Evolutionary conservation across 1,284 basidiomycete species (phyloP).

Genomic region (Inonotus obliquus): DNA sequence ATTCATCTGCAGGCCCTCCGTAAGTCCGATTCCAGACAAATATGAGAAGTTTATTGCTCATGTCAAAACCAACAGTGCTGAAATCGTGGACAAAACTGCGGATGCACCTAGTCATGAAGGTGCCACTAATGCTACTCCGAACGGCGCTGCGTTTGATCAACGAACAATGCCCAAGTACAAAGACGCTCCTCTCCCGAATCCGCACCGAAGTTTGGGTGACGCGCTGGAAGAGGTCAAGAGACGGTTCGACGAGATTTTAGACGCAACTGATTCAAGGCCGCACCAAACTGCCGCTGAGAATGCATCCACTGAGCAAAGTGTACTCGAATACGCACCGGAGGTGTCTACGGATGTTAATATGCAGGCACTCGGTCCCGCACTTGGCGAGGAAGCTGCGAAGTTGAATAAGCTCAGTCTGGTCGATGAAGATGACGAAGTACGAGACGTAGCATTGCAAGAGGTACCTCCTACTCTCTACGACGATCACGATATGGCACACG

Average conservation of each 20-base stretch:
- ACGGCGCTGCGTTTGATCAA: neutral
- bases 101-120: neutral
- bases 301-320: slow-evolving; percentile 37
- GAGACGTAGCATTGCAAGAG: neutral
- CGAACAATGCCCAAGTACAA: neutral
- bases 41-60: neutral
- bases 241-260: slow-evolving; percentile 81
- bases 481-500: neutral
- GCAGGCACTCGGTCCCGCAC: slow-evolving; percentile 88
- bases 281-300: slow-evolving; percentile 28
- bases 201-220: slow-evolving; percentile 83
- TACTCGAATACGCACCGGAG: slow-evolving; percentile 82
- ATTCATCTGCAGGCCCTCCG: slow-evolving; percentile 26
- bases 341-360: slow-evolving; percentile 71
- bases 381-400: slow-evolving; percentile 78
- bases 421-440: slow-evolving; percentile 48
- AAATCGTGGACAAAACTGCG: neutral
- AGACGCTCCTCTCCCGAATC: slow-evolving; percentile 37
- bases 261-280: slow-evolving; percentile 38
- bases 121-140: neutral
- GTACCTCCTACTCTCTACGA: neutral
- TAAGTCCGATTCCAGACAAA: neutral
- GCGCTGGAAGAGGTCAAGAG: slow-evolving; percentile 81
- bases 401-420: slow-evolving; percentile 76
- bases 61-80: neutral